Evolutionary conservation across 192 early-diverging fungal species (phyloP), one percentile per base, ranked within the genome.

Genomic region (Umbelopsis sp.): DNA sequence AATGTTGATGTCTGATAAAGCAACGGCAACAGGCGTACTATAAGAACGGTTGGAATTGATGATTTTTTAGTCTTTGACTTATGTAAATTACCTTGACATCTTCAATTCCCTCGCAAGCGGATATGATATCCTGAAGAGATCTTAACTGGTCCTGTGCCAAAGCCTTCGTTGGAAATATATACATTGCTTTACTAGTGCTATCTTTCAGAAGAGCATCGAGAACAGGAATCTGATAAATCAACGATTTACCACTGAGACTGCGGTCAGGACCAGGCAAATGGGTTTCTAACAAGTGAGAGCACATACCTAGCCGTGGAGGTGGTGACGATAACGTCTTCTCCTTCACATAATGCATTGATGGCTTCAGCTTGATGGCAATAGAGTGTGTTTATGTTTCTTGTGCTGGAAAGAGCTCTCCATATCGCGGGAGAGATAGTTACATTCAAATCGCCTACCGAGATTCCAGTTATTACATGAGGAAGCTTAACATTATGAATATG

Each of bases 111-210:
- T 79, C 78, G n/a, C 78, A 55, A 0, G 21, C 18, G 2, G 22
- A 4, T 0, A 88, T 33, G 2, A 89, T 70, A 8, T 51, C 46
- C 9, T 67, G 64, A 4, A 94, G 71, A 3, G 87, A 70, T 15
- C 74, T 68, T 13, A 84, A 79, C 75, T 95, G 94, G 79, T 95
- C 92, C 72, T 93, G 92, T 0, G 92, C 89, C 9, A 95, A 77
- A 10, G 94, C 91, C 68, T 95, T 94, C 10, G 94, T 95, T 8
- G 94, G 94, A 65, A 90, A 93, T 2, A 95, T 70, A 20, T 87
- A 84, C 37, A 95, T 69, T 9, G 87, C 81, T 6, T 75, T 81
- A 11, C 71, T 66, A 0, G 70, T 51, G 0, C 66, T 66, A 55
- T 89, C 71, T 3, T 58, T n/a, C 4, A 87, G 67, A 3, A 94